Percentiles rank a stretch among this genome's conserved stretches.
Evolutionary conservation across 345 rosid species (phyloP).

Genomic region (Alliaria petiolata): DNA sequence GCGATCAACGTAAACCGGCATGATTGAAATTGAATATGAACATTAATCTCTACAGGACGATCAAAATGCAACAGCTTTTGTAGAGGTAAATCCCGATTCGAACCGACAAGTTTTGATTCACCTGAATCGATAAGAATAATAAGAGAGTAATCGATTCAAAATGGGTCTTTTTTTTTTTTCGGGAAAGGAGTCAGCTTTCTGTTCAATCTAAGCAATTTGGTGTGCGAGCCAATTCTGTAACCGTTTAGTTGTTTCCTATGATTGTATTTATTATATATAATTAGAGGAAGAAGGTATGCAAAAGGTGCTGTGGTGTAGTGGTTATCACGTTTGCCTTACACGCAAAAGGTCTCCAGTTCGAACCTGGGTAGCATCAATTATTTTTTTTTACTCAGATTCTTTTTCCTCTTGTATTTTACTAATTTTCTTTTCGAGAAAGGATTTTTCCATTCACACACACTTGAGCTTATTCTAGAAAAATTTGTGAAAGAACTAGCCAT

Average conservation of each 20-base stretch:
- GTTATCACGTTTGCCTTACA: conserved; percentile 36
- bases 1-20: conserved; percentile 71
- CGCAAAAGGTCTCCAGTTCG: conserved; percentile 30
- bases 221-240: neutral
- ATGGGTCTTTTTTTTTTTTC: neutral
- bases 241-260: neutral
- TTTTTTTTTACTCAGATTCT: too few species aligned
- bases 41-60: conserved; percentile 36
- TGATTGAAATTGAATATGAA: conserved; percentile 35
- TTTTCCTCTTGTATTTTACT: too few species aligned
- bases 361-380: conserved; percentile 29
- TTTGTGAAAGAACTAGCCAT: too few species aligned
- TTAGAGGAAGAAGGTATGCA: rapidly evolving
- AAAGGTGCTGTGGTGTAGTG: conserved; percentile 35
- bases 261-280: neutral
- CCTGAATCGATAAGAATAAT: neutral
- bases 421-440: too few species aligned
- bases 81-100: neutral
- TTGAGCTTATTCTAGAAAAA: too few species aligned
- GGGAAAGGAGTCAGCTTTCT: conserved; percentile 2
- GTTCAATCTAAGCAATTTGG: neutral
- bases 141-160: conserved; percentile 5
- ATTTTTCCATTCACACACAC: too few species aligned
- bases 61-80: neutral
- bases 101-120: conserved; percentile 10